Conservation (phyloP, 257 asterid species). For the Voacanga thouarsii region DNA sequence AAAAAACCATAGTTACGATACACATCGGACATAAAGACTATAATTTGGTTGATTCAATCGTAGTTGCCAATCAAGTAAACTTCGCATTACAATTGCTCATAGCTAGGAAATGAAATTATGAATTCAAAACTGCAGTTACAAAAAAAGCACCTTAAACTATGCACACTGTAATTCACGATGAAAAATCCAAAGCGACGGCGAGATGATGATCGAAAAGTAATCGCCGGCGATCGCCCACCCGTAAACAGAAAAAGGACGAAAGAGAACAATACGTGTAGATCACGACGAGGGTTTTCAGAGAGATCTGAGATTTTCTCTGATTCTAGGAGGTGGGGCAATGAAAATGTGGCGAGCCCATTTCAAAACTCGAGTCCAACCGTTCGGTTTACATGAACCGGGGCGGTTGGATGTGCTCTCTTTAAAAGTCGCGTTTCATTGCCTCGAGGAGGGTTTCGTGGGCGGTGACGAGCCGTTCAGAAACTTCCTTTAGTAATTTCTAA, state of each 20-base stretch:
- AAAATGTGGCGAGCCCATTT: neutral
- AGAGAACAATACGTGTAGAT: slow-evolving; percentile 7
- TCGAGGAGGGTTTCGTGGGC: neutral
- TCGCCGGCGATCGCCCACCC: neutral
- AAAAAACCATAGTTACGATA: neutral
- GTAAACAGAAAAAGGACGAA: neutral
- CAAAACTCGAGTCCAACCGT: neutral
- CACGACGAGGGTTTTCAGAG: slow-evolving; percentile 19
- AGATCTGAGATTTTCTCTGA: slow-evolving; percentile 14
- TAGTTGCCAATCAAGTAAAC: neutral
- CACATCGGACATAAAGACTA: neutral
- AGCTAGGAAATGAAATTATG: slow-evolving; percentile 1
- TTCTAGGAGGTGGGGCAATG: neutral
- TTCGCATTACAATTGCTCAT: neutral
- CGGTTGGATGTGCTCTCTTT: neutral
- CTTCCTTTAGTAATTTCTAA: neutral
- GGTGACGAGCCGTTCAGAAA: neutral
- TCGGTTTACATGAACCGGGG: neutral
- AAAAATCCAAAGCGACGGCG: neutral
- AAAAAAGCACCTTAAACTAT: slow-evolving; percentile 4
- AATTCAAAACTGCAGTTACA: neutral
- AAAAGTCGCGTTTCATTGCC: slow-evolving; percentile 9
- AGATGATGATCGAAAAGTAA: neutral
- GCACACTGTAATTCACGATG: neutral
- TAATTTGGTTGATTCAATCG: neutral